Conservation (phyloP, 2,329 filamentous ascomycete species). For the Fusarium cyanostomum region DNA sequence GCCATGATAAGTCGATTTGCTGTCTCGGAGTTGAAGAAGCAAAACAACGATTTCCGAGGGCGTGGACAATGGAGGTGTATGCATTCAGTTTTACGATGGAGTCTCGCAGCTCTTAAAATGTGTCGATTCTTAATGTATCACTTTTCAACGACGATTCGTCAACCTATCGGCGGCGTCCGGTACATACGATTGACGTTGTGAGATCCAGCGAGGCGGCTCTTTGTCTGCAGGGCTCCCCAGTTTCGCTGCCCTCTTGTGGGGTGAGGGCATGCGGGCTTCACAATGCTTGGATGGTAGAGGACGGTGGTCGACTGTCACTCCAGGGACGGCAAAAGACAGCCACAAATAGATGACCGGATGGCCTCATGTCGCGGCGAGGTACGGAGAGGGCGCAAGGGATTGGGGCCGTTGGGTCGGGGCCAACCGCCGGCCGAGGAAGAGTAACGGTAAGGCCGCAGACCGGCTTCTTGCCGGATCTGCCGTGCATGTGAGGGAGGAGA, state of each 20-base stretch:
- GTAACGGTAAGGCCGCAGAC: neutral
- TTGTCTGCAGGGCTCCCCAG: neutral
- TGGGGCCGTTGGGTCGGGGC: slow-evolving; percentile 13
- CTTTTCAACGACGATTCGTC: neutral
- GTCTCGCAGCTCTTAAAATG: neutral
- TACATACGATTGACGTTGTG: neutral
- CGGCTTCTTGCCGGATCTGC: slow-evolving; percentile 10
- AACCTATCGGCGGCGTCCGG: slow-evolving; percentile 14
- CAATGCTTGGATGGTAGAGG: slow-evolving; percentile 14
- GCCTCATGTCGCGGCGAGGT: slow-evolving; percentile 29
- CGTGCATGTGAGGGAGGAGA: slow-evolving; percentile 29
- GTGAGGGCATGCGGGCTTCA: slow-evolving; percentile 21
- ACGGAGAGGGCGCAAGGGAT: slow-evolving; percentile 32
- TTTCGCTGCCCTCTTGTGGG: slow-evolving; percentile 10
- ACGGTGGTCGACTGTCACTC: slow-evolving; percentile 38
- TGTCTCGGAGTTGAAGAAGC: slow-evolving; percentile 8
- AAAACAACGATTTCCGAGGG: slow-evolving; percentile 1
- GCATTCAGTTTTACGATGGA: slow-evolving; percentile 5
- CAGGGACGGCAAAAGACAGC: neutral
- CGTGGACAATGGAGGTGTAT: slow-evolving; percentile 1
- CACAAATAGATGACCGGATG: slow-evolving; percentile 14
- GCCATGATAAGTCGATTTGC: neutral
- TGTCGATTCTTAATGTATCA: neutral
- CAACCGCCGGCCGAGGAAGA: slow-evolving; percentile 1
- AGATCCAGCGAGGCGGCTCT: slow-evolving; percentile 18